Evolutionary conservation across 164 flowering plant species (phyloP).

Genomic region (Vitis labrusca): DNA sequence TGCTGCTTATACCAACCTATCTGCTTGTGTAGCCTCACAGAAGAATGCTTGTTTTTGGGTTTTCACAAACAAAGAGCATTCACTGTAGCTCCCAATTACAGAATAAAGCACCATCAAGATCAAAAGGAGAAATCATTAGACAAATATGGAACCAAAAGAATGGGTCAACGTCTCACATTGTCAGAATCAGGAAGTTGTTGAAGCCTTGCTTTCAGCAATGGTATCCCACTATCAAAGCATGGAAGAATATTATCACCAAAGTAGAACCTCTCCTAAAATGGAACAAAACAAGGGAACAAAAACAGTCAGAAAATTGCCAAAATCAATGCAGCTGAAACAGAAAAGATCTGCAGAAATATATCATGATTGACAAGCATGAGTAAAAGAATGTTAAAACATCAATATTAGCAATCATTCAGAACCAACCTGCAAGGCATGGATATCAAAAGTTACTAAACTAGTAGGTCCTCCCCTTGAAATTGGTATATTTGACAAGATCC

Average conservation of each 20-base stretch:
- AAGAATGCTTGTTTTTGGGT: background rate
- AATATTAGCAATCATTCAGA: constrained; percentile 8
- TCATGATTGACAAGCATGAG: background rate
- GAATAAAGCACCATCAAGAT: too few relatives aligned
- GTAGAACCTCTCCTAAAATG: constrained; percentile 90
- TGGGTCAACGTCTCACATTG: constrained; percentile 50
- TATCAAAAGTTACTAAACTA: constrained; percentile 89
- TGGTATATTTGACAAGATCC: constrained; percentile 86
- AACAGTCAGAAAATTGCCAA: background rate
- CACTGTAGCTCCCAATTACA: background rate
- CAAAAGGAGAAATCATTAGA: background rate
- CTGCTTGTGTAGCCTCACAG: too few relatives aligned
- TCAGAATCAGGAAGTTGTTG: constrained; percentile 96
- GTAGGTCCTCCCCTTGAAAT: constrained; percentile 95
- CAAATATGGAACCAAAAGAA: background rate
- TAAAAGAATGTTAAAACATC: background rate
- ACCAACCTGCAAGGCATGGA: constrained; percentile 95
- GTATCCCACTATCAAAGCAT: constrained; percentile 97
- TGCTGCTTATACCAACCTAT: too few relatives aligned
- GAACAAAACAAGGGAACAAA: constrained; percentile 5
- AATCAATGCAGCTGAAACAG: background rate
- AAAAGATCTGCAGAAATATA: background rate
- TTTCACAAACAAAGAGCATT: background rate
- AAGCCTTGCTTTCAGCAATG: constrained; percentile 84
- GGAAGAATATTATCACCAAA: constrained; percentile 94